Percentiles rank a stretch among this genome's conserved stretches.
Conservation (phyloP, 2,329 filamentous ascomycete genomes). For the Sarocladium oryzae region DNA sequence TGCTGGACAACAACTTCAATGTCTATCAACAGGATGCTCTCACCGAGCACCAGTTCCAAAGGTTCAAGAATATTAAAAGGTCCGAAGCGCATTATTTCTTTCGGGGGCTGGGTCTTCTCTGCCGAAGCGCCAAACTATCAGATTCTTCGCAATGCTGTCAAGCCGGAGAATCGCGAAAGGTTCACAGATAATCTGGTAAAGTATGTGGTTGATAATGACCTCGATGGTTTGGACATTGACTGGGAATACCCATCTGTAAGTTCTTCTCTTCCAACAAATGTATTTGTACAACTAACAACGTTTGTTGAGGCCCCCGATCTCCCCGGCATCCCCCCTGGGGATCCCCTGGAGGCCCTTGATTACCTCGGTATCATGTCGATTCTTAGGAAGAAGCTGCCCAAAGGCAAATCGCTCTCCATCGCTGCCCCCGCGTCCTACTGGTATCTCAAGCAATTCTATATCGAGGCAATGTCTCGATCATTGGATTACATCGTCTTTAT, state of each 20-base stretch:
- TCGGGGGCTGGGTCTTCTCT: constrained; percentile 29
- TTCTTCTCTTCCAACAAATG: constrained; percentile 13
- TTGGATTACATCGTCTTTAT: constrained; percentile 28
- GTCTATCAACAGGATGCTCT: background rate
- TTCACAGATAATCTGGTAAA: constrained; percentile 30
- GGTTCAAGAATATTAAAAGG: constrained; percentile 8
- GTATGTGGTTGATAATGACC: constrained; percentile 30
- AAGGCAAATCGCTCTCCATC: constrained; percentile 26
- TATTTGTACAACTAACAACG: constrained; percentile 18
- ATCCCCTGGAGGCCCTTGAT: constrained; percentile 19
- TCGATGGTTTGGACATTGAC: constrained; percentile 40
- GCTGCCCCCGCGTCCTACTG: constrained; percentile 32
- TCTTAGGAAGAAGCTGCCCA: constrained; percentile 21
- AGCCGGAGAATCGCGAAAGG: constrained; percentile 27
- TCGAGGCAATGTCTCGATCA: constrained; percentile 21
- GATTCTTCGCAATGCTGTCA: constrained; percentile 23
- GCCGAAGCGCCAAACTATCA: constrained; percentile 19
- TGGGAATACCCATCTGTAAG: constrained; percentile 38
- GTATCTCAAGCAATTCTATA: constrained; percentile 31
- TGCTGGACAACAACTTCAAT: constrained; percentile 6
- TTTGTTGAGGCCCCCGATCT: constrained; percentile 18
- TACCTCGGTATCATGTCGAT: constrained; percentile 29
- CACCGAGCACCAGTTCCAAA: constrained; percentile 9
- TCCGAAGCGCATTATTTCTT: constrained; percentile 23
- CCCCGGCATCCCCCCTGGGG: constrained; percentile 19